Base-by-base conservation (phyloP, 2,329 filamentous ascomycete genomes). In the Fusarium papillatum region DNA sequence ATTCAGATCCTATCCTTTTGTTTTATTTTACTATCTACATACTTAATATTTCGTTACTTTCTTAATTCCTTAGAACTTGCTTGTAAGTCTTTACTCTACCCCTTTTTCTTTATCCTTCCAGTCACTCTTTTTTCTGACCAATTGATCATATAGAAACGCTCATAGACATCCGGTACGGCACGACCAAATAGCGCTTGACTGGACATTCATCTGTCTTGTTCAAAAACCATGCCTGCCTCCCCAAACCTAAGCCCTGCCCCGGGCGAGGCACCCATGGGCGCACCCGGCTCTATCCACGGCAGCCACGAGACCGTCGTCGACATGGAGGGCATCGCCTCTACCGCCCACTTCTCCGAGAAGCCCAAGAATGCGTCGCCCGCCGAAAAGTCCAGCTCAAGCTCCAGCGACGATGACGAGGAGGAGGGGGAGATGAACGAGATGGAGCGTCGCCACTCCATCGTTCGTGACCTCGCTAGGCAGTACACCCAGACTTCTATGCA, bases 291-390 rank as follows among this genome's bases (percentile, higher is more conserved):
- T 46, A 29, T 64, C 14, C 66, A 68, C 53, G 74, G 74, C 57
- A 76, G 74, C 41, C 74, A 70, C 61, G 74, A 76, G 5, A 76
- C 74, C 22, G 66, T 75, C 16, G 74, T 76, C 57, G 65, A 73
- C 41, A 63, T 46, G 26, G 74, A 76, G 5, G 57, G 26, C 16
- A 64, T 66, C 16, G 22, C 46, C 11, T 55, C 66, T 11, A 34
- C 59, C 19, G 24, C 57, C 10, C 16, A 50, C 17, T 53, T 48
- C 41, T 61, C 36, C 74, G 74, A 76, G 64, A 76, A 76, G 10
- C 55, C 72, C 19, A 59, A 48, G 17, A 46, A 36, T 19, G 17
- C 24, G 9, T 13, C 36, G 4, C 16, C 7, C 13, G 4, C 11
- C 48, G 66, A 69, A 6, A 68, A 60, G 41, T 14, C 26, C 5